A percentile compares a stretch with the other conserved stretches of the same genome.
phyloP scores from a whole-genome alignment of 495 filamentous ascomycete genomes.

The Lineolata rhizophorae region DNA sequence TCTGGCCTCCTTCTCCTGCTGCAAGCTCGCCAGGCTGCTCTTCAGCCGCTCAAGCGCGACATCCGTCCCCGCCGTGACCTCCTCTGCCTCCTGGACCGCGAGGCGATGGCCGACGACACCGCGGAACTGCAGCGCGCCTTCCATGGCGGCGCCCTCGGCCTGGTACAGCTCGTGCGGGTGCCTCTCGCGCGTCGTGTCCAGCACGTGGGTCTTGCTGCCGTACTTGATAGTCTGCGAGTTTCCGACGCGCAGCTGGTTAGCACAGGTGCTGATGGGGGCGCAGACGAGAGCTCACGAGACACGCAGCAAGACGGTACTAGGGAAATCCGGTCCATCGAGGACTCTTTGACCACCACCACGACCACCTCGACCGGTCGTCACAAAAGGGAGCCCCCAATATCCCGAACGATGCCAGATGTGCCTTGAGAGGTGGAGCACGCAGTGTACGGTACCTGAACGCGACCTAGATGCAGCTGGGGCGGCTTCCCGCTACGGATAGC shows the following conservation, averaged over 20 bases:
- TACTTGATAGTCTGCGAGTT: constrained; percentile 10
- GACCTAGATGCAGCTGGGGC: constrained; percentile 12
- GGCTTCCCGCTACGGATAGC: constrained; percentile 9
- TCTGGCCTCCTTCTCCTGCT: constrained; percentile 18
- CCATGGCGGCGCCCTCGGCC: no score
- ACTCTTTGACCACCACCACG: no score
- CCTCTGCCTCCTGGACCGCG: constrained; percentile 7
- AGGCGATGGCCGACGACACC: constrained; percentile 12
- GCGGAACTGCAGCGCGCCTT: constrained; percentile 8
- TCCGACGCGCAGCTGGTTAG: neutral
- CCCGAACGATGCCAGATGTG: no score
- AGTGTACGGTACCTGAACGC: no score
- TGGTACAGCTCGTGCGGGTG: constrained; percentile 12
- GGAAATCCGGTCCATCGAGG: no score
- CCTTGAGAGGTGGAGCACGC: no score
- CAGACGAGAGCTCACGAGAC: constrained; percentile 1
- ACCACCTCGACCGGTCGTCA: constrained; percentile 3
- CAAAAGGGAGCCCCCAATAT: constrained; percentile 1
- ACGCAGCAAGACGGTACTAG: no score
- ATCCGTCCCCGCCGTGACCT: constrained; percentile 13
- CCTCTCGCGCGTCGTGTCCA: constrained; percentile 9
- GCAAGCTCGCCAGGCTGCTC: constrained; percentile 14
- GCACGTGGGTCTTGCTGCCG: constrained; percentile 9
- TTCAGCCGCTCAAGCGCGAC: constrained; percentile 16
- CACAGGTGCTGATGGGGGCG: constrained; percentile 2